phyloP scores from a whole-genome alignment of 2,329 filamentous ascomycete genomes.

The Diaporthe ilicicola region DNA sequence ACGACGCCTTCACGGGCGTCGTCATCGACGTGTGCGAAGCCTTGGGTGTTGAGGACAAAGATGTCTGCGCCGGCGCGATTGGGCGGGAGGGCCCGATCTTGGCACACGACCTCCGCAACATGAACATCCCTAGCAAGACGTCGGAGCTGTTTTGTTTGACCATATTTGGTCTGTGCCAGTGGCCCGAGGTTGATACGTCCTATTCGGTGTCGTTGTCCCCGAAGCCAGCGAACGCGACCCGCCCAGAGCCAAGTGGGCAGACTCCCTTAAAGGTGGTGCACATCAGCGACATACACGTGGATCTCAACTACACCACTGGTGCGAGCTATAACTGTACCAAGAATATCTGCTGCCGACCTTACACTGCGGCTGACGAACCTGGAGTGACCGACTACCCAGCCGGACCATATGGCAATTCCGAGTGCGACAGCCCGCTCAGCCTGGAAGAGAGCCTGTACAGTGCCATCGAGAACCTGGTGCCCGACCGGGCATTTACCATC shows the following conservation, averaged over 20 bases:
- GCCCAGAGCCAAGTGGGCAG: slow-evolving; percentile 53
- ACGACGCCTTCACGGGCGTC: slow-evolving; percentile 47
- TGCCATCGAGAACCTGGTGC: slow-evolving; percentile 55
- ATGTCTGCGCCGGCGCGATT: slow-evolving; percentile 64
- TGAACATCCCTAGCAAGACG: slow-evolving; percentile 57
- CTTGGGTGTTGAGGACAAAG: slow-evolving; percentile 56
- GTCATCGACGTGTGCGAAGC: slow-evolving; percentile 45
- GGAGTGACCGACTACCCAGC: slow-evolving; percentile 59
- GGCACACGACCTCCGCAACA: slow-evolving; percentile 55
- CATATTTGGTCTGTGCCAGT: slow-evolving; percentile 62
- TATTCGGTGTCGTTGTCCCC: slow-evolving; percentile 53
- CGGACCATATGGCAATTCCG: slow-evolving; percentile 60
- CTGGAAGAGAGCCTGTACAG: slow-evolving; percentile 65
- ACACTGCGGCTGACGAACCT: slow-evolving; percentile 55
- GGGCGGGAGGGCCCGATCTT: slow-evolving; percentile 61
- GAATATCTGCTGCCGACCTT: slow-evolving; percentile 66
- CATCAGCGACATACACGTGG: slow-evolving; percentile 68
- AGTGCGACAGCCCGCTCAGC: slow-evolving; percentile 59
- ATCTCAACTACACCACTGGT: slow-evolving; percentile 62
- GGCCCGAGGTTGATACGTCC: slow-evolving; percentile 54
- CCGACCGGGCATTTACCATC: slow-evolving; percentile 60
- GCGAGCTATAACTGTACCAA: slow-evolving; percentile 64
- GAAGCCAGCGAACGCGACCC: slow-evolving; percentile 45
- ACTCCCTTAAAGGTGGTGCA: slow-evolving; percentile 63
- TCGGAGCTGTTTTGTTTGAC: slow-evolving; percentile 61